Evolutionary conservation across 306 rosid species (phyloP).

Genomic region (Leucaena leucocephala): DNA sequence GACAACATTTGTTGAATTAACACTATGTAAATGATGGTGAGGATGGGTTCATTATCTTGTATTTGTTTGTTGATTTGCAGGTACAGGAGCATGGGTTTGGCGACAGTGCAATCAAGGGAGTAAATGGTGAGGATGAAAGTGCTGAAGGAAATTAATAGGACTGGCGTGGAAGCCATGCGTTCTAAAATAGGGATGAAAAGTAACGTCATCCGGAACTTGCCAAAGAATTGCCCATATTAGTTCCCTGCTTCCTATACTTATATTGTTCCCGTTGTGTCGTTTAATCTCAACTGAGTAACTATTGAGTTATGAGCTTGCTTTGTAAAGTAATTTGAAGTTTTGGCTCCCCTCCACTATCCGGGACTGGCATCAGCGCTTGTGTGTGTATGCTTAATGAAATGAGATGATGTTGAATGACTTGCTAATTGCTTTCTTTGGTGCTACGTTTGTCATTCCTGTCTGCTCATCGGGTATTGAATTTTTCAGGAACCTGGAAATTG

Average conservation of each 20-base stretch:
- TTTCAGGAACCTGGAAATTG: neutral
- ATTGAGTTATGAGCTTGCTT: constrained; percentile 13
- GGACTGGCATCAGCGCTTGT: neutral
- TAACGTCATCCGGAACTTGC: constrained; percentile 89
- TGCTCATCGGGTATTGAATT: neutral
- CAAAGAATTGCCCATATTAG: constrained; percentile 78
- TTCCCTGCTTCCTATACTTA: neutral
- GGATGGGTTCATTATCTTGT: neutral
- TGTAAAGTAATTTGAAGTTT: constrained; percentile 24
- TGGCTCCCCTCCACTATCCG: neutral
- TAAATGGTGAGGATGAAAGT: constrained; percentile 84
- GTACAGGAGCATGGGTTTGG: constrained; percentile 94
- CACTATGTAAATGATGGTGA: constrained; percentile 9
- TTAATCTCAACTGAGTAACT: constrained; percentile 20
- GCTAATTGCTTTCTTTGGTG: neutral
- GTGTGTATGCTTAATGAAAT: constrained; percentile 21
- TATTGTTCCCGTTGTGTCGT: neutral
- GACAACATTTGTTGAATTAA: neutral
- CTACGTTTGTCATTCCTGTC: neutral
- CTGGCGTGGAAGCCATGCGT: constrained; percentile 90
- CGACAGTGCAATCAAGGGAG: constrained; percentile 82
- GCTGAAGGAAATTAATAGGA: constrained; percentile 75
- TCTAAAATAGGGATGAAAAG: constrained; percentile 82
- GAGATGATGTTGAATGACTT: neutral
- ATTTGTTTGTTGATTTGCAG: constrained; percentile 43